Percentiles rank a stretch among this genome's conserved stretches.
phyloP scores from a whole-genome alignment of 2,329 filamentous ascomycete genomes.

The Fusarium annulatum region DNA sequence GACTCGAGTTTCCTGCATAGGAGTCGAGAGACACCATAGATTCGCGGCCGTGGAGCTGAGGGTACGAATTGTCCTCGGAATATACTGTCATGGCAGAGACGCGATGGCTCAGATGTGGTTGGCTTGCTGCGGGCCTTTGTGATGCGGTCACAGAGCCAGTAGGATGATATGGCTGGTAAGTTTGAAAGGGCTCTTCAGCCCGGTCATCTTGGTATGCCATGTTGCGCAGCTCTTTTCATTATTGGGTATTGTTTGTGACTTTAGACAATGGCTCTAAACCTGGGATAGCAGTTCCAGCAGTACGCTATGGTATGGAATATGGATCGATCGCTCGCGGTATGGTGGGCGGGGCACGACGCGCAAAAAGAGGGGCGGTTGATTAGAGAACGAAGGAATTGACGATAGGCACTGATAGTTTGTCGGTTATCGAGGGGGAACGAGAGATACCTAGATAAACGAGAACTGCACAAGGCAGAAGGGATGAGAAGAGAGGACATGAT shows the following conservation, averaged over 20 bases:
- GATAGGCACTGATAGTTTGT: not conserved
- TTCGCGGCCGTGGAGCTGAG: constrained; percentile 49
- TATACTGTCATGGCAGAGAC: constrained; percentile 51
- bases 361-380: constrained; percentile 6
- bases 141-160: constrained; percentile 4
- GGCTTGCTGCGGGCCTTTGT: constrained; percentile 17
- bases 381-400: not conserved
- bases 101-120: constrained; percentile 45
- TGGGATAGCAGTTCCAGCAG: constrained; percentile 3
- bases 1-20: constrained; percentile 34
- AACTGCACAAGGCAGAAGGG: constrained; percentile 3
- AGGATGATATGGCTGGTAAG: constrained; percentile 34
- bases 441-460: not conserved
- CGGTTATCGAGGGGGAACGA: constrained; percentile 16
- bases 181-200: constrained; percentile 45
- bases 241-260: constrained; percentile 1
- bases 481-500: not conserved
- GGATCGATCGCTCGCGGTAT: constrained; percentile 3
- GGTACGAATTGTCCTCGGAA: constrained; percentile 44
- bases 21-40: constrained; percentile 56
- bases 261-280: not conserved
- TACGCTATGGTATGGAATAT: constrained; percentile 2
- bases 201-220: constrained; percentile 49
- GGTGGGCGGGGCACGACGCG: constrained; percentile 25
- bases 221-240: constrained; percentile 37